Evolutionary conservation across 2,329 filamentous ascomycete species (phyloP), one percentile per base, ranked within the genome.

Genomic region (Ceratocystis cacaofunesta): DNA sequence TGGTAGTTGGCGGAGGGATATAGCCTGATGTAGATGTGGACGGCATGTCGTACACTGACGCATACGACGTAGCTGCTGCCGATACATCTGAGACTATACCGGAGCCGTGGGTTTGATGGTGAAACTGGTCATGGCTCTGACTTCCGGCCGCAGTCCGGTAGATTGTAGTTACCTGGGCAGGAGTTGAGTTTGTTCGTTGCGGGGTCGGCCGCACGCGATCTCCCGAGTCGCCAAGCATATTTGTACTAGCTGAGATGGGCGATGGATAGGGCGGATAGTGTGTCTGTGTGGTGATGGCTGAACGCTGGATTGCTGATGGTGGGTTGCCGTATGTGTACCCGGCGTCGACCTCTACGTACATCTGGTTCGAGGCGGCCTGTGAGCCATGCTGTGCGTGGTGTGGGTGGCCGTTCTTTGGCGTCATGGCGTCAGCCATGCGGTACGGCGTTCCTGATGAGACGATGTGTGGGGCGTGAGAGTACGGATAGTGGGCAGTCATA

Each of bases 311-410:
- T 10, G 62, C 30, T 25, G 62, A 36, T 7, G 62, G 62, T 28
- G 62, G 25, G 60, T 64, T 64, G n/a, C 62, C 62, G 32, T 77
- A 78, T 2, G 72, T 71, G 46, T 75, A 75, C 0, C 69, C 28
- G 0, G 73, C 55, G 17, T 75, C 75, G 0, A 74, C 62, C 6
- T 77, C 76, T 61, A 76, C 69, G 62, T 76, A 78, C 22, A 76
- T 68, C 8, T 72, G 63, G 61, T 76, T 69, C 62, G 76, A 77
- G 22, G 76, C 36, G 36, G 36, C 68, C 15, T 72, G 63, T 4
- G 62, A 43, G 43, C 25, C 28, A 43, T 62, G 60, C 19, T 62
- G 60, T 22, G 41, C n/a, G 4, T 55, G 48, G 48, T 36, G 61
- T 68, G 44, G 68, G 64, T 69, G 63, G 69, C 69, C n/a, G 52